Base-by-base conservation (phyloP, 352 stramenopile genomes). In the Phytopythium litorale region DNA sequence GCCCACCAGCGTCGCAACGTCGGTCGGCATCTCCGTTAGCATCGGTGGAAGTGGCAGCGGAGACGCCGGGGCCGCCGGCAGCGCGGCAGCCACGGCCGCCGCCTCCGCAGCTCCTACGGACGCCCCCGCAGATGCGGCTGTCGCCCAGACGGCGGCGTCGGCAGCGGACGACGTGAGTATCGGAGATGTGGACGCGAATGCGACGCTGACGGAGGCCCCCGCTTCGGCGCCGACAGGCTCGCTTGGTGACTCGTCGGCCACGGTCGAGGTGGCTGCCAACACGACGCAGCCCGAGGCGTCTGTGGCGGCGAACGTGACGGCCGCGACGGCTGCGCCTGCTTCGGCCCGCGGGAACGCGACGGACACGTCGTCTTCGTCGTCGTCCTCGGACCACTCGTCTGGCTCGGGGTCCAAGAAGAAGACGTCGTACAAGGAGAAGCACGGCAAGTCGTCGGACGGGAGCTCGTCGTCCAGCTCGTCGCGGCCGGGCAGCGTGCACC, bases 391-490 rank as follows among this genome's bases (percentile, higher is more conserved):
- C 15, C 56, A 58, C 50, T 56, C 56, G 40, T 54, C 66, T 13
- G 60, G 50, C 21, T 54, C 64, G 11, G 60, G 50, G 3, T 63
- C 60, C 52, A 52, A 35, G 25, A 60, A 74, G 6, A 54, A 58
- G 54, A 62, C 56, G 43, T 62, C 54, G 38, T 12, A 60, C 11
- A 66, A 73, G 53, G 61, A 64, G 37, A 70, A 66, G 21, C 54
- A 63, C 35, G 45, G 40, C n/a, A 40, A 25, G 6, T 40, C 51
- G 6, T 40, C 51, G 33, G 67, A 51, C 49, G 58, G 58, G 33
- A 76, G 51, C 19, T 19, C 15, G 1, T 56, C 51, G 15, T 56
- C 33, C 7, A 12, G 16, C 43, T 37, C 32, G 21, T 62, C 57
- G 15, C 18, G 42, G 3, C 42, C 28, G 16, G 56, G 56, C 12